A percentile compares a stretch with the other conserved stretches of the same genome.
Evolutionary conservation across 2,329 filamentous ascomycete species (phyloP).

Genomic region (Trematosphaeria pertusa): DNA sequence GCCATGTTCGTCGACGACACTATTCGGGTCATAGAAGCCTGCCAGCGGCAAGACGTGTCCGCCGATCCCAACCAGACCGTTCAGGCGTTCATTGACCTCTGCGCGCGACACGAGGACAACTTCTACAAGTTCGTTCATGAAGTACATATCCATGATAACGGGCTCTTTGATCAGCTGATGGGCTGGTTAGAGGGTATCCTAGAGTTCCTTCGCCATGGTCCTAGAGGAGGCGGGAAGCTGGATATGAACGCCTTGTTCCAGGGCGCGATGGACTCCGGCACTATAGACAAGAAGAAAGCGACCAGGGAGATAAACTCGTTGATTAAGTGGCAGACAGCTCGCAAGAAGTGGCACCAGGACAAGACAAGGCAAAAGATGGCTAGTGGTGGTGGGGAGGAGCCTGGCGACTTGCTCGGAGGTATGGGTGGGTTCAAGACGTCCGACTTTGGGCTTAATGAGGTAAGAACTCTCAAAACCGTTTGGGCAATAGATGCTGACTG

Average conservation of each 20-base stretch:
- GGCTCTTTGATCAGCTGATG: conserved; percentile 95
- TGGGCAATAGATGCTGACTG: no score
- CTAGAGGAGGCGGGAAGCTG: conserved; percentile 76
- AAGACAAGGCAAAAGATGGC: conserved; percentile 99
- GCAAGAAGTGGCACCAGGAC: conserved; percentile 97
- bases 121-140: conserved; percentile 99
- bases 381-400: conserved; percentile 69
- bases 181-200: conserved; percentile 95
- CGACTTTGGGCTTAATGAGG: conserved; percentile 89
- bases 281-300: conserved; percentile 74
- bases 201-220: conserved; percentile 88
- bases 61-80: conserved; percentile 98
- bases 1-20: conserved; percentile 91
- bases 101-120: conserved; percentile 91
- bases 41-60: conserved; percentile 78
- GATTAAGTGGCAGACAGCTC: conserved; percentile 91
- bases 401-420: conserved; percentile 47
- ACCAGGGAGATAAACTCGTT: conserved; percentile 82
- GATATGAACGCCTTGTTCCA: conserved; percentile 95
- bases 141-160: conserved; percentile 95
- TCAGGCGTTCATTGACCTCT: conserved; percentile 96
- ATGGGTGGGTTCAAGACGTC: conserved; percentile 71
- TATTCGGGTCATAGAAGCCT: conserved; percentile 77
- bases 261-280: conserved; percentile 71
- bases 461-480: conserved; percentile 49